Conservation (phyloP, 2,329 filamentous ascomycete genomes). For the Plenodomus lindquistii region DNA sequence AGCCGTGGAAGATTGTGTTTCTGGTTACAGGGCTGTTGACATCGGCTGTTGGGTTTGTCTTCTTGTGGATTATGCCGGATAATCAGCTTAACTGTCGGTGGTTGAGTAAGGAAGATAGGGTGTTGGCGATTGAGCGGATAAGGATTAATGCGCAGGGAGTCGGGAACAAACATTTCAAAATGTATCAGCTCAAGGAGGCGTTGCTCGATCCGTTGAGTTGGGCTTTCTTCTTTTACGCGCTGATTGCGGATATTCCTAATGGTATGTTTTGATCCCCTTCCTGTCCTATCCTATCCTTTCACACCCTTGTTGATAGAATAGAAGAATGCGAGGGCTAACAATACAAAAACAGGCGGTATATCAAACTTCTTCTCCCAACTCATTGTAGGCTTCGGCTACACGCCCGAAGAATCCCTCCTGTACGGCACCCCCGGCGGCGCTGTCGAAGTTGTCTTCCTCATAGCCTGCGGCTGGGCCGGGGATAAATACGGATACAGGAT, state of each 20-base stretch:
- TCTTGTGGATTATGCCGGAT: constrained; percentile 57
- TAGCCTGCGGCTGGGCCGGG: constrained; percentile 61
- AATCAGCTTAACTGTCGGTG: constrained; percentile 64
- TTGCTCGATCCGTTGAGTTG: constrained; percentile 62
- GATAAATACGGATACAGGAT: constrained; percentile 61
- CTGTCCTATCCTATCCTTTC: neutral
- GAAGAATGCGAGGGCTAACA: neutral
- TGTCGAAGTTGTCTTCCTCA: constrained; percentile 63
- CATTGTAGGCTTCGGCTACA: constrained; percentile 68
- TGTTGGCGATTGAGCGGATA: constrained; percentile 71
- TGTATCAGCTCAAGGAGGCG: constrained; percentile 66
- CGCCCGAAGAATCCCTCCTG: constrained; percentile 63
- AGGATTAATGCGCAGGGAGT: constrained; percentile 76
- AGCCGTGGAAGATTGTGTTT: constrained; percentile 67
- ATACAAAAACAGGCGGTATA: constrained; percentile 51
- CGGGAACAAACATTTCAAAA: constrained; percentile 70
- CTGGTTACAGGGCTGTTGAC: constrained; percentile 52
- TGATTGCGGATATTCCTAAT: constrained; percentile 62
- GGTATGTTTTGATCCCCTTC: constrained; percentile 36
- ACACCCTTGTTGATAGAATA: too few relatives aligned
- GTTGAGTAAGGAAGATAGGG: constrained; percentile 67
- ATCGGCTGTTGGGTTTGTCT: constrained; percentile 46
- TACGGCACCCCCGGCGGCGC: constrained; percentile 68
- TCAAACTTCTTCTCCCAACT: constrained; percentile 65
- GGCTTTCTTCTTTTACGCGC: constrained; percentile 62